These are phyloP conservation scores for Chamaecrista fasciculata DNA, from an alignment of 306 rosid species.

Conservation along the genomic window DNA sequence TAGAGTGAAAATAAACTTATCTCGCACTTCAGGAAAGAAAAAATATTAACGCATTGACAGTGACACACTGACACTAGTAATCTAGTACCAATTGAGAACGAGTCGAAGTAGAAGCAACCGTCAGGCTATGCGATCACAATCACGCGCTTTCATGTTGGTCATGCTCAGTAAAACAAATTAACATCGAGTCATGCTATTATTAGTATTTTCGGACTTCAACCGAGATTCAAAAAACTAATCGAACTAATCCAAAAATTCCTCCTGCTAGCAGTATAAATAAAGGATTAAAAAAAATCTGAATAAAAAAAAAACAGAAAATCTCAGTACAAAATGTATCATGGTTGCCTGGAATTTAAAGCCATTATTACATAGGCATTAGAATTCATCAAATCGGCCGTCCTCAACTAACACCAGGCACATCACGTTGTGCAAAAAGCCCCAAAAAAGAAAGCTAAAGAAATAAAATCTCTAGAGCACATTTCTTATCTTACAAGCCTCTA, in stretches of 20 bases:
- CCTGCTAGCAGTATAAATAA: background rate
- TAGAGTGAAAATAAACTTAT: background rate
- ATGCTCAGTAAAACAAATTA: background rate
- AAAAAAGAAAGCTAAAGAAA: slow-evolving; percentile 23
- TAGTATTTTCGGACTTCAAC: background rate
- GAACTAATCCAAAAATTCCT: background rate
- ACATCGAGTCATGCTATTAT: background rate
- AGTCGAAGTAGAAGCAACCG: too few relatives aligned
- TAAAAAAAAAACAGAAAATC: background rate
- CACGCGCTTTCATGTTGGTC: too few relatives aligned
- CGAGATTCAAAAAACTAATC: background rate
- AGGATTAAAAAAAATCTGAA: background rate
- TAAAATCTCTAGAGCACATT: background rate
- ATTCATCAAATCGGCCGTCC: slow-evolving; percentile 12
- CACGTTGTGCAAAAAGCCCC: background rate
- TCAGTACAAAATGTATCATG: background rate
- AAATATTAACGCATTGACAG: too few relatives aligned
- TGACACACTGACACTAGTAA: background rate
- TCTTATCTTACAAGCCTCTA: slow-evolving; percentile 22
- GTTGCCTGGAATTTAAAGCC: background rate
- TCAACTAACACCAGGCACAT: slow-evolving; percentile 7
- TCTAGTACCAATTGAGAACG: too few relatives aligned
- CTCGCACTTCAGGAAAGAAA: too few relatives aligned
- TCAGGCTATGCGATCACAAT: too few relatives aligned
- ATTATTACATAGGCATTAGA: background rate